Evolutionary conservation across 2,329 filamentous ascomycete genomes (phyloP), one percentile per base, ranked within the genome.

Genomic region (Venturia nashicola): DNA sequence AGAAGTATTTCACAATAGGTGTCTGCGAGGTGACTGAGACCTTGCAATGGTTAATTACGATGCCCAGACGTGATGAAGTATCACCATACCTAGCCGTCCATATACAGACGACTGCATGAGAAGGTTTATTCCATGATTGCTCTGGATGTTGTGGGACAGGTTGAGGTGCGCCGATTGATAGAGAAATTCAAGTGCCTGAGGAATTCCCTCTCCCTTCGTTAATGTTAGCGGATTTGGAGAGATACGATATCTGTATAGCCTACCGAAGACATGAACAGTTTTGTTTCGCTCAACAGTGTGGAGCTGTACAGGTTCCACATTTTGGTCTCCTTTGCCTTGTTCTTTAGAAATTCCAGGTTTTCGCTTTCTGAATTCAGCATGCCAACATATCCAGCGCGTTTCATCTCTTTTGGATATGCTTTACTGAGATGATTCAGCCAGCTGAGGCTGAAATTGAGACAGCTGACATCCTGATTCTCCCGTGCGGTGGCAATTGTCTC

Each of bases 371-470:
- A 87, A 0, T 87, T 90, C 9, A 91, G 78, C 80, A 91, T 86
- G 65, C 85, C 90, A 69, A 83, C 86, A 46, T 87, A 86, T 66
- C 87, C 87, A 6, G 88, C 79, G 61, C 86, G 83, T 60, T 80
- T 83, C 68, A 91, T 85, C n/a, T 91, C 82, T 62, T 85, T 81
- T 0, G 91, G 89, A 69, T 93, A 91, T 0, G 89, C 86, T 70
- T 91, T 90, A n/a, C 88, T 89, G 69, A 97, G 95, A 71, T 97
- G 91, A 70, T 95, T 95, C 2, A 97, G 80, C 94, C 94, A 99
- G 71, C 91, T 96, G 66, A 99, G 83, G 40, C 91, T 90, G 75
- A 96, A 97, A 74, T 97, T 97, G 64, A 99, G 81, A 72, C 94
- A 97, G 4, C 84, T 86, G 80, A 91, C 90, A 71, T 99, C 94